phyloP scores from a whole-genome alignment of 371 early-diverging fungal genomes.

The Fennellomyces sp. region DNA sequence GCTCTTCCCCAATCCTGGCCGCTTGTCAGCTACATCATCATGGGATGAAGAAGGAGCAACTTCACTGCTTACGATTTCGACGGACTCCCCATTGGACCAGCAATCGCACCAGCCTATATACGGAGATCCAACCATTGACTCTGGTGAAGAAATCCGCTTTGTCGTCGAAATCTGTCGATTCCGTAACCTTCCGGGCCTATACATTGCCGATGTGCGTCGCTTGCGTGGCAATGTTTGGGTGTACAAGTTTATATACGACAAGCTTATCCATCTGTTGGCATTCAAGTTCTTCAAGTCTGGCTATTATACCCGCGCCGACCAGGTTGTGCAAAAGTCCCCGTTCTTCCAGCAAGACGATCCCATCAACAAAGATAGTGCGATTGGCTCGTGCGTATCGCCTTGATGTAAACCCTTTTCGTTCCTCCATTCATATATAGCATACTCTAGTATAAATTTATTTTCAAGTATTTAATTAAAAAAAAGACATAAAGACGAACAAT shows the following conservation, averaged over 20 bases:
- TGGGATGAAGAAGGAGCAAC: neutral
- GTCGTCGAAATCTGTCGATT: constrained; percentile 86
- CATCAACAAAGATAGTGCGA: no score
- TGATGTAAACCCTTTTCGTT: no score
- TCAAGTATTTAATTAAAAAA: no score
- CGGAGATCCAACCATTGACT: constrained; percentile 86
- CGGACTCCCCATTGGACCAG: neutral
- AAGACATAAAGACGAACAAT: no score
- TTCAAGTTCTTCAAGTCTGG: constrained; percentile 22
- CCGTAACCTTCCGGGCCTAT: constrained; percentile 82
- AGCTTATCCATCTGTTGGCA: constrained; percentile 58
- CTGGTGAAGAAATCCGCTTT: constrained; percentile 81
- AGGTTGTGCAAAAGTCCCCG: neutral
- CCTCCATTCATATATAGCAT: no score
- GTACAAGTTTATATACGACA: constrained; percentile 89
- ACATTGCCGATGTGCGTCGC: constrained; percentile 85
- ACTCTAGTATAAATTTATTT: no score
- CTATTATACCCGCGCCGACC: neutral
- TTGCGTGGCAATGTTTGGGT: constrained; percentile 88
- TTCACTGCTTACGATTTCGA: constrained; percentile 5
- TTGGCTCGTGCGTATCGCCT: no score
- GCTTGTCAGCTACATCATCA: constrained; percentile 8
- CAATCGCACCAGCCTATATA: constrained; percentile 74
- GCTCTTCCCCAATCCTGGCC: constrained; percentile 17
- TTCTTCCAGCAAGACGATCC: neutral